These are phyloP conservation scores for Aureobasidium sp. DNA, from an alignment of 2,329 filamentous ascomycete species.

Conservation along the genomic window DNA sequence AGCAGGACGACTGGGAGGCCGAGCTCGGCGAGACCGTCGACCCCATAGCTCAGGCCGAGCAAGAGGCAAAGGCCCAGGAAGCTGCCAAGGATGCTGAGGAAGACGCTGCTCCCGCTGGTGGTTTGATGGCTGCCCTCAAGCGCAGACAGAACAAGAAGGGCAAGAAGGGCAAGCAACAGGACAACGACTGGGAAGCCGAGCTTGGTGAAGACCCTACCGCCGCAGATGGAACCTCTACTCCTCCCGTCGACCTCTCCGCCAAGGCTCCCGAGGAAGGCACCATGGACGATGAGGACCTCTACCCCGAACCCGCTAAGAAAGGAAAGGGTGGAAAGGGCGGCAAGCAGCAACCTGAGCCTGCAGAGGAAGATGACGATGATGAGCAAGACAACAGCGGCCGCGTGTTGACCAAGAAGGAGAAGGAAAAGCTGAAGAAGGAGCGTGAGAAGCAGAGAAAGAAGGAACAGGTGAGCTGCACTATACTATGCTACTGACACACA, in stretches of 20 bases:
- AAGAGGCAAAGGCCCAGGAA: constrained; percentile 39
- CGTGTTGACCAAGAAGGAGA: constrained; percentile 94
- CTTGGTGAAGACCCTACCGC: constrained; percentile 50
- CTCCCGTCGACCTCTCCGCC: constrained; percentile 41
- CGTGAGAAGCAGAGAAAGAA: constrained; percentile 97
- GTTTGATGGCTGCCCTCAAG: constrained; percentile 43
- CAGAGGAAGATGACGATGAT: constrained; percentile 43
- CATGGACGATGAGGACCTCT: constrained; percentile 64
- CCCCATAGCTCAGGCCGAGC: constrained; percentile 48
- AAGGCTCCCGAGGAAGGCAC: constrained; percentile 77
- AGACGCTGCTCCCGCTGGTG: constrained; percentile 44
- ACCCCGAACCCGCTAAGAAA: constrained; percentile 69
- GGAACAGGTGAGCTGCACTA: constrained; percentile 64
- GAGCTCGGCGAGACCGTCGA: constrained; percentile 75
- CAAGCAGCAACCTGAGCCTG: constrained; percentile 39
- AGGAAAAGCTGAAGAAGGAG: constrained; percentile 97
- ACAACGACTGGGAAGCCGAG: constrained; percentile 69
- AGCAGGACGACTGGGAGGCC: constrained; percentile 88
- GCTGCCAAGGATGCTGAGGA: constrained; percentile 43
- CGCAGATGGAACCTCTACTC: constrained; percentile 31
- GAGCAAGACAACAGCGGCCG: constrained; percentile 54
- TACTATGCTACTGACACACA: neutral
- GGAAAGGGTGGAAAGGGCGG: constrained; percentile 48
- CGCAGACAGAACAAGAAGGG: constrained; percentile 67
- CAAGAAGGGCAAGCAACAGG: constrained; percentile 72